Percentiles rank a stretch among this genome's conserved stretches.
phyloP scores from a whole-genome alignment of 768 basidiomycete genomes.

The Tylopilus rubrobrunneus region DNA sequence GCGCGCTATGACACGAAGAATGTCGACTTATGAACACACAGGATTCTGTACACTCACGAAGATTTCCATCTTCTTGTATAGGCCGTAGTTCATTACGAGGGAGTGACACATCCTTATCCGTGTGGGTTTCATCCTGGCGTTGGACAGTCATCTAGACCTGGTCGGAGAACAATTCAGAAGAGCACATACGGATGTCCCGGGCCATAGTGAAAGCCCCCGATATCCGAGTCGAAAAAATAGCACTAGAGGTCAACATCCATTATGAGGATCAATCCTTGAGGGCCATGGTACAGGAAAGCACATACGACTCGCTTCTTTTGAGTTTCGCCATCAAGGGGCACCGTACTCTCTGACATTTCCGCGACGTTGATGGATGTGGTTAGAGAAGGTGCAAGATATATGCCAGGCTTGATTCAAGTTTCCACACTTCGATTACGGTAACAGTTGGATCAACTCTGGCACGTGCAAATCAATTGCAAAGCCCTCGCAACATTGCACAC shows the following conservation, averaged over 20 bases:
- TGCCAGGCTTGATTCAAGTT: background rate
- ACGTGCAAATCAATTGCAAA: conserved; percentile 14
- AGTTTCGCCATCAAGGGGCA: conserved; percentile 65
- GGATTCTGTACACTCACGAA: conserved; percentile 61
- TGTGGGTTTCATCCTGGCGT: conserved; percentile 87
- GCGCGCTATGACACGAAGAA: conserved; percentile 63
- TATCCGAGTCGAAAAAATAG: conserved; percentile 99
- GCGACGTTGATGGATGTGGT: background rate
- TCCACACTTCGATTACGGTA: background rate
- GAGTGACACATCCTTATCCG: conserved; percentile 99
- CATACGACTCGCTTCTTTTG: conserved; percentile 86
- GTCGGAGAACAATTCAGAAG: background rate
- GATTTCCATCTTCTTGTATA: conserved; percentile 99
- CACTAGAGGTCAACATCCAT: conserved; percentile 49
- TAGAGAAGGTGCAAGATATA: background rate
- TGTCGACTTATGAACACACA: background rate
- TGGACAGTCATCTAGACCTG: background rate
- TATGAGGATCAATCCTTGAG: background rate
- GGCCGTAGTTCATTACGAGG: conserved; percentile 97
- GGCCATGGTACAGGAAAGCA: conserved; percentile 14
- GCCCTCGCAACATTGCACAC: background rate
- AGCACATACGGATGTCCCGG: conserved; percentile 82
- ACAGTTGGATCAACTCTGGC: background rate
- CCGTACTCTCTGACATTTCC: conserved; percentile 42
- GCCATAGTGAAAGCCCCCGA: conserved; percentile 99